phyloP scores from a whole-genome alignment of 768 basidiomycete species.

The Lactarius sanguifluus region DNA sequence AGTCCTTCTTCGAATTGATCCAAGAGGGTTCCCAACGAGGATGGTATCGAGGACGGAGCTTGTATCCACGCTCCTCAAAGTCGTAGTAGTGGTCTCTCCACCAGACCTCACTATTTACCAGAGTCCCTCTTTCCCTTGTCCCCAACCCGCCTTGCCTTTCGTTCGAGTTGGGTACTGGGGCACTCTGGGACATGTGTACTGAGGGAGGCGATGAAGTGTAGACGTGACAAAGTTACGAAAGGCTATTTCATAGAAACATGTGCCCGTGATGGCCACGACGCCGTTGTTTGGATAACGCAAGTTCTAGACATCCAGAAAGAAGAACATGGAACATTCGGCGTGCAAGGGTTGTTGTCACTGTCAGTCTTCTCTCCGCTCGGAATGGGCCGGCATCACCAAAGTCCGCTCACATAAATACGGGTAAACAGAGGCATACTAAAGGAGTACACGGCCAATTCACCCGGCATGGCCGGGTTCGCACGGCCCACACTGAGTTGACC shows the following conservation, averaged over 20 bases:
- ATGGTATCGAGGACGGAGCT: slow-evolving; percentile 25
- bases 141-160: not conserved
- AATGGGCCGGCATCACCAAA: no score
- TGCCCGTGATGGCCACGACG: not conserved
- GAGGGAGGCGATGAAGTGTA: not conserved
- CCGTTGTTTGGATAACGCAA: not conserved
- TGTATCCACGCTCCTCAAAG: slow-evolving; percentile 16
- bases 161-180: not conserved
- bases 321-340: not conserved
- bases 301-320: not conserved
- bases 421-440: no score
- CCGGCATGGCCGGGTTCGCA: no score
- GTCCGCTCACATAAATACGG: no score
- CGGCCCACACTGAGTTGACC: no score
- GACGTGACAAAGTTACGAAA: not conserved
- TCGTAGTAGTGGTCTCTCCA: slow-evolving; percentile 17
- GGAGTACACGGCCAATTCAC: no score
- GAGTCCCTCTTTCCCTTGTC: slow-evolving; percentile 9
- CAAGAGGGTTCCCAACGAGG: slow-evolving; percentile 23
- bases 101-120: slow-evolving; percentile 20
- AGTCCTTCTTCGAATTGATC: slow-evolving; percentile 5
- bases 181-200: not conserved
- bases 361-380: no score
- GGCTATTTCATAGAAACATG: not conserved
- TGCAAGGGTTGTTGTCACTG: no score